These are phyloP conservation scores for Pleurotus sapidus DNA, from an alignment of 768 basidiomycete species.

Conservation along the genomic window DNA sequence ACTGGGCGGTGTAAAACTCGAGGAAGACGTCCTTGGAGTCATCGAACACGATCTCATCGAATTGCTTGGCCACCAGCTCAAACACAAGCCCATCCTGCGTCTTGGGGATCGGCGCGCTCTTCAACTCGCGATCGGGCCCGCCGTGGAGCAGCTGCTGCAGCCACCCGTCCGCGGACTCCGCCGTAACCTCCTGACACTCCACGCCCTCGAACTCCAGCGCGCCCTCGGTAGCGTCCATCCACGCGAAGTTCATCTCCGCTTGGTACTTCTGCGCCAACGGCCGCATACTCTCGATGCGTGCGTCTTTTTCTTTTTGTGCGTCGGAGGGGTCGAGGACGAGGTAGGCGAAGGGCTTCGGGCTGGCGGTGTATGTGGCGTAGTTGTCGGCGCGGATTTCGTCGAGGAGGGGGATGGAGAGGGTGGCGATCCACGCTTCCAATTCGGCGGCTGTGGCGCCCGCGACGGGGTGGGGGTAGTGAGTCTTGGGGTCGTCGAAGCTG, in stretches of 20 bases:
- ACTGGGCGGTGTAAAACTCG: conserved; percentile 98
- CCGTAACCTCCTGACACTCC: conserved; percentile 67
- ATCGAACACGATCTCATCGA: conserved; percentile 83
- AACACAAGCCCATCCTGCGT: conserved; percentile 80
- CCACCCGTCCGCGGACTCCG: conserved; percentile 55
- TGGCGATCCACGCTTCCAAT: conserved; percentile 74
- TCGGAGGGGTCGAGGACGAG: conserved; percentile 85
- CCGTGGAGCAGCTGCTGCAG: conserved; percentile 67
- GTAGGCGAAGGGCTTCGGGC: conserved; percentile 87
- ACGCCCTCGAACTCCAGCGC: conserved; percentile 82
- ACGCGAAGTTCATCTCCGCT: conserved; percentile 93
- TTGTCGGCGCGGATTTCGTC: conserved; percentile 95
- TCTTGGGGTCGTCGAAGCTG: conserved; percentile 79
- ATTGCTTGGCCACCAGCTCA: conserved; percentile 83
- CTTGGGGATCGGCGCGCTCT: conserved; percentile 85
- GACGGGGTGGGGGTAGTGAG: conserved; percentile 63
- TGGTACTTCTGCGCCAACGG: conserved; percentile 81
- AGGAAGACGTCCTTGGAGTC: conserved; percentile 92
- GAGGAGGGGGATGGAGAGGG: conserved; percentile 82
- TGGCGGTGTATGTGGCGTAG: conserved; percentile 79
- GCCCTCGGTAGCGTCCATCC: conserved; percentile 84
- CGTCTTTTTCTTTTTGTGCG: conserved; percentile 51
- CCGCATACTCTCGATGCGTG: conserved; percentile 62
- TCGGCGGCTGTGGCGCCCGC: conserved; percentile 54
- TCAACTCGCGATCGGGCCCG: conserved; percentile 77